Base-by-base conservation (phyloP, 306 rosid species). In the Quercus glauca region DNA sequence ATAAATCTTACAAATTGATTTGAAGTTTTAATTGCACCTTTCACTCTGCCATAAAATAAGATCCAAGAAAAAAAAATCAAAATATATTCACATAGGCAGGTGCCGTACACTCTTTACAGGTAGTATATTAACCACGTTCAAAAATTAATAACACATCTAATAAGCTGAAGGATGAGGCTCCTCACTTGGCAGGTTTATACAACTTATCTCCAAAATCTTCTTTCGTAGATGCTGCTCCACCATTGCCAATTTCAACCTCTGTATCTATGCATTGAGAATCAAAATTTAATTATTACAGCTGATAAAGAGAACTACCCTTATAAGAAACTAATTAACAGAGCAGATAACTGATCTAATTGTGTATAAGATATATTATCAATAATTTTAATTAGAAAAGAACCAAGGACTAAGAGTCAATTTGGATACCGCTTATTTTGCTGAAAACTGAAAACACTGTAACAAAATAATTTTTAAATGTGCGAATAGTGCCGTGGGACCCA, bases 111-210 rank as follows among this genome's bases (percentile, higher is more conserved):
- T 25, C 14, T 76, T 58, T 29, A 26, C 19, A 33, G 69, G 70
- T 35, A 71, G 63, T 77, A 68, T 71, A 65, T 29, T 3, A 37
- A 51, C 31, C 75, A 45, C 43, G 23, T 57, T 53, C 19, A 26
- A 33, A 21, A 23, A 23, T 59, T 19, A 45, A n/a, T 71, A 69
- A 41, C 77, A 45, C 51, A 19, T 15, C 53, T 49, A 21, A 72
- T 82, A 37, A 79, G 73, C 73, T 43, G 37, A 63, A 79, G 78
- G 76, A 71, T 61, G 71, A 81, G n/a, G 71, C 68, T 75, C 69
- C 92, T 90, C 84, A 91, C 91, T 71, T 74, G 80, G 87, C 81
- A 80, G 69, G 71, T 73, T 86, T 85, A 31, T 43, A 73, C 43
- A 84, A 76, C 82, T 73, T 76, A 73, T 81, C 77, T 80, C 79